Percentiles rank a stretch among this genome's conserved stretches.
These are phyloP conservation scores for Rhododendron williamsianum DNA, from an alignment of 148 eudicot genomes.

Conservation along the genomic window DNA sequence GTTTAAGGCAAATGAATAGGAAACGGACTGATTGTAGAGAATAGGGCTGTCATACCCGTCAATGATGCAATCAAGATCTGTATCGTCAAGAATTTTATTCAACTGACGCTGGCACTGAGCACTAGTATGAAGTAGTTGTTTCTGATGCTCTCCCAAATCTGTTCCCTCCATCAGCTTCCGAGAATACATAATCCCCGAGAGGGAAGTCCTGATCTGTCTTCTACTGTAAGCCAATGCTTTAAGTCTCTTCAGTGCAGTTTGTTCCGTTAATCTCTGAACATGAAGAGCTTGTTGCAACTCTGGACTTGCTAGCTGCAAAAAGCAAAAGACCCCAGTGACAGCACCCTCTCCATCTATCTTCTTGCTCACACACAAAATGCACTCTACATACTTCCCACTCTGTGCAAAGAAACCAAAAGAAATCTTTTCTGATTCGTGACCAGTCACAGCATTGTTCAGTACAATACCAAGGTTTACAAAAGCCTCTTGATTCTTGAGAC, in stretches of 20 bases:
- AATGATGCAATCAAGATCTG: conserved; percentile 75
- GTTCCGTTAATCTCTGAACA: conserved; percentile 70
- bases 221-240: conserved; percentile 64
- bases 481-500: conserved; percentile 76
- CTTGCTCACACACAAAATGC: conserved; percentile 68
- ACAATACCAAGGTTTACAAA: conserved; percentile 65
- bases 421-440: conserved; percentile 59
- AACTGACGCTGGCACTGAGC: conserved; percentile 81
- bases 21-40: background rate
- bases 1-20: background rate
- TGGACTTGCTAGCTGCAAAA: conserved; percentile 89
- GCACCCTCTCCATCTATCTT: conserved; percentile 63
- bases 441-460: conserved; percentile 65
- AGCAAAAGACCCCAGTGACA: conserved; percentile 76
- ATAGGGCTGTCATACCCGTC: conserved; percentile 62
- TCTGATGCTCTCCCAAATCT: conserved; percentile 61
- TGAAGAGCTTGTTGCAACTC: conserved; percentile 90
- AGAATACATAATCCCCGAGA: conserved; percentile 72
- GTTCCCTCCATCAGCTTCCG: conserved; percentile 66
- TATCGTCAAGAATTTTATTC: conserved; percentile 74
- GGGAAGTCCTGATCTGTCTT: conserved; percentile 72
- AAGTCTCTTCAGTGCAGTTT: conserved; percentile 66
- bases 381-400: conserved; percentile 61
- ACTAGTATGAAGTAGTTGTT: conserved; percentile 49
- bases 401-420: conserved; percentile 73